Evolutionary conservation across 1,284 basidiomycete species (phyloP), one percentile per base, ranked within the genome.

Genomic region (Stygiomarasmius scandens): DNA sequence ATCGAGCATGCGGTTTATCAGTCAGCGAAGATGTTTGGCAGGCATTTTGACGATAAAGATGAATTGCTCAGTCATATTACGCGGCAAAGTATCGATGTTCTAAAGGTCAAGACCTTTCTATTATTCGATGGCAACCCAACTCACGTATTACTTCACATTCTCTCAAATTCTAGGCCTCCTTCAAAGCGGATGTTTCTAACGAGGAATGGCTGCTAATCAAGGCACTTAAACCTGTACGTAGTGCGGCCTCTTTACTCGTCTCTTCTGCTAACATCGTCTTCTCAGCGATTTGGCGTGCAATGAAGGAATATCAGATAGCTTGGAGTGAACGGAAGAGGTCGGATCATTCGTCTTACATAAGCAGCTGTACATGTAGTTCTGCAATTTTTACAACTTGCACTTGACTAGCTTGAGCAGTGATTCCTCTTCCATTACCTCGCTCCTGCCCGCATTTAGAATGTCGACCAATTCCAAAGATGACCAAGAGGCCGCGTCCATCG

Each of bases 1-100:
- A 98, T 99, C 63, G 97, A 99, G 73, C 92, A 97, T 69, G 95
- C 95, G 1, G 90, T 95, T 3, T 96, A 99, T 75, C 93, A 98
- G 75, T 92, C 92, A 38, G 89, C 95, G 14, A 96, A 96, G 77
- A 92, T 95, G 84, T 97, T 91, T 68, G 95, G 95, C 6, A 85
- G 92, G 58, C 93, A 95, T 73, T 97, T 99, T 71, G 95, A 97
- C 70, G 96, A 98, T 54, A 94, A 95, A 74, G 96, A 99, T 72
- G 95, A 97, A 66, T 73, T 98, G 43, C 82, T 96, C 55, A 96
- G 94, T 59, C 90, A 93, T 61, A 92, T 99, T 70, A 90, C 93
- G 47, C 84, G 97, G 55, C 87, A 90, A 70, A 95, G 92, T 66
- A 98, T 99, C 65, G 97, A 99, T 72, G 91, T 95, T 3, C 81